These are phyloP conservation scores for Aspergillus haitiensis DNA, from an alignment of 495 filamentous ascomycete species.

Conservation along the genomic window DNA sequence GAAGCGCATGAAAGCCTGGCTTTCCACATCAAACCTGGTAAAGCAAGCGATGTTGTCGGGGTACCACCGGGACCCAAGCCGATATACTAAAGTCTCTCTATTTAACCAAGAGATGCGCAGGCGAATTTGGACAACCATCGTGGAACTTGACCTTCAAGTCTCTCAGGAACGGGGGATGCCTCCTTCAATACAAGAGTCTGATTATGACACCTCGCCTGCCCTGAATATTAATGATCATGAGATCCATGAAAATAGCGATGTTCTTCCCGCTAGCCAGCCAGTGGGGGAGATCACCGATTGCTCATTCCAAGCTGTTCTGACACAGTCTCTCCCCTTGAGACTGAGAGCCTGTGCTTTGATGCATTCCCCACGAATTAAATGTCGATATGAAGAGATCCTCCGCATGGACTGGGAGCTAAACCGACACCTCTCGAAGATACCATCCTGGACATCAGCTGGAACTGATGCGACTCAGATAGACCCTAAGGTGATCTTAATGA, in stretches of 20 bases:
- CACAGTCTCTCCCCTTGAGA: constrained; percentile 38
- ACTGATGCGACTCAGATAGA: constrained; percentile 27
- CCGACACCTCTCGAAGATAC: constrained; percentile 40
- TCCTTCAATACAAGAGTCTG: constrained; percentile 51
- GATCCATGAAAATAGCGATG: constrained; percentile 37
- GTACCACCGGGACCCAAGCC: constrained; percentile 55
- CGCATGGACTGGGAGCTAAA: constrained; percentile 43
- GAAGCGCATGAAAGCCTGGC: constrained; percentile 59
- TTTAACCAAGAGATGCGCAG: constrained; percentile 66
- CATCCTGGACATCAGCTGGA: constrained; percentile 31
- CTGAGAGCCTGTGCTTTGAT: constrained; percentile 41
- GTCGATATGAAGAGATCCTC: constrained; percentile 48
- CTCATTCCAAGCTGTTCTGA: constrained; percentile 38
- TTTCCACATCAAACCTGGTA: constrained; percentile 56
- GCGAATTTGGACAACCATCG: constrained; percentile 65
- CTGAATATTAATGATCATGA: constrained; percentile 53
- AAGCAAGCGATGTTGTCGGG: constrained; percentile 58
- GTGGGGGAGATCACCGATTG: constrained; percentile 39
- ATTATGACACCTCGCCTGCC: constrained; percentile 58
- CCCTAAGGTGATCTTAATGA: constrained; percentile 37
- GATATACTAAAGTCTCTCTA: constrained; percentile 53
- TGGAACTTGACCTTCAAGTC: constrained; percentile 62
- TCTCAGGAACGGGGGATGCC: constrained; percentile 60
- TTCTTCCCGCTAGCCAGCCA: constrained; percentile 34
- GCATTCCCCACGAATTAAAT: constrained; percentile 45